A percentile compares a stretch with the other conserved stretches of the same genome.
Conservation (phyloP, 495 filamentous ascomycete species). For the Pyronema domesticum region DNA sequence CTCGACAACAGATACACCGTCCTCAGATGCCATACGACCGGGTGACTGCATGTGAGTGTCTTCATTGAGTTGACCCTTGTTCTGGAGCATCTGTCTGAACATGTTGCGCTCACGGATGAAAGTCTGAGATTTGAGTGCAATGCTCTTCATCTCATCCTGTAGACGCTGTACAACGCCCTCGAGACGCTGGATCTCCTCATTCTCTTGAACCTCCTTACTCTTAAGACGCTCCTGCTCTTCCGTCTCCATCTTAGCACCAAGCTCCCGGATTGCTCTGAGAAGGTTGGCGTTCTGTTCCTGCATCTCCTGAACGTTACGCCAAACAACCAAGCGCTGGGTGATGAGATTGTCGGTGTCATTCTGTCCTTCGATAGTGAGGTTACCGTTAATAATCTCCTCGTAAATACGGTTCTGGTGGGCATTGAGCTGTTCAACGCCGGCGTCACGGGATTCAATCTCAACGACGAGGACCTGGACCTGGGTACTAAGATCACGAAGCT, state of each 20-base stretch:
- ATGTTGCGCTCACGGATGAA: constrained; percentile 92
- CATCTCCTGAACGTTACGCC: constrained; percentile 66
- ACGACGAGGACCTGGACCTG: constrained; percentile 78
- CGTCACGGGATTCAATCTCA: constrained; percentile 59
- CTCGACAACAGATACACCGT: constrained; percentile 24
- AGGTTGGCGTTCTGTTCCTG: constrained; percentile 78
- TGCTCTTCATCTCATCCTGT: constrained; percentile 54
- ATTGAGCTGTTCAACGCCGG: constrained; percentile 55
- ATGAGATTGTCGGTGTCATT: constrained; percentile 75
- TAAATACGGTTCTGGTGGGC: constrained; percentile 41
- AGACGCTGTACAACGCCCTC: constrained; percentile 26
- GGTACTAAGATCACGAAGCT: constrained; percentile 76
- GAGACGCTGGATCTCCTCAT: constrained; percentile 38
- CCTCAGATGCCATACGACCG: constrained; percentile 15
- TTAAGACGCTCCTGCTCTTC: constrained; percentile 62
- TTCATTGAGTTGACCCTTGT: constrained; percentile 27
- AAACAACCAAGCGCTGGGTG: constrained; percentile 60
- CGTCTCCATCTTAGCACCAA: constrained; percentile 79
- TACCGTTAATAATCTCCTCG: constrained; percentile 51
- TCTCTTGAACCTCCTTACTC: constrained; percentile 49
- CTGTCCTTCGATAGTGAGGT: constrained; percentile 47
- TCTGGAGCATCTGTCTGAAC: constrained; percentile 81
- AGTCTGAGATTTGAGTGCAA: constrained; percentile 59
- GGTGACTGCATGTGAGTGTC: constrained; percentile 3
- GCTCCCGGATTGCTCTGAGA: constrained; percentile 58